Conservation (phyloP, 108 stramenopile genomes). For the Hondaea fermentalgiana region DNA sequence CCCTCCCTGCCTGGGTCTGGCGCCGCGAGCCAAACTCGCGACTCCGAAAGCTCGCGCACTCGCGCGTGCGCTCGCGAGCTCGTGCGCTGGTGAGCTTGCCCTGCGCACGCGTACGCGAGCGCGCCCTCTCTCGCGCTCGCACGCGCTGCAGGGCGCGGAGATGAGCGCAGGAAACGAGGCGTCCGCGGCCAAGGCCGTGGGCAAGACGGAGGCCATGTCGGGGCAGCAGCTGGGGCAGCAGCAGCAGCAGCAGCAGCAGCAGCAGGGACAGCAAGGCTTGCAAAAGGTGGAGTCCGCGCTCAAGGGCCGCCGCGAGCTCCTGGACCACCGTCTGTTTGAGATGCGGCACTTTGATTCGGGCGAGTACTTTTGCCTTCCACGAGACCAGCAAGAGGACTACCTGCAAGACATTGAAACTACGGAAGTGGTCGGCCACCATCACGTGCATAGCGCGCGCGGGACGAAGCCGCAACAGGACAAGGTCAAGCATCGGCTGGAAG, state of each 20-base stretch:
- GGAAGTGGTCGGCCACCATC: background rate
- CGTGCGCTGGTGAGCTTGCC: too few species aligned
- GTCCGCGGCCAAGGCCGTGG: too few species aligned
- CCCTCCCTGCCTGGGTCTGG: too few species aligned
- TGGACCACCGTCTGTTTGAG: background rate
- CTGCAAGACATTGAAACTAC: background rate
- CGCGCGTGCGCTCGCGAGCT: too few species aligned
- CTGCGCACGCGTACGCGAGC: too few species aligned
- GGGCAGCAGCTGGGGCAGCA: background rate
- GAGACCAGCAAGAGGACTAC: background rate
- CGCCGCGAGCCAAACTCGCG: too few species aligned
- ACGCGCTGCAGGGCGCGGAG: too few species aligned
- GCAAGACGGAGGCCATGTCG: too few species aligned
- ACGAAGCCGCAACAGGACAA: background rate
- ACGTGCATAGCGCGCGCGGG: background rate
- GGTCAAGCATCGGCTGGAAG: background rate
- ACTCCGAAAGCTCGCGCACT: too few species aligned
- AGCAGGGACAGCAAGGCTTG: background rate
- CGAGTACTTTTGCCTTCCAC: background rate
- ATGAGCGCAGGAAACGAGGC: too few species aligned
- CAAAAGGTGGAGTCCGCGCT: background rate
- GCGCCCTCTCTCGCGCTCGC: too few species aligned
- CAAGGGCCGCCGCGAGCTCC: background rate
- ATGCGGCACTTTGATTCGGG: background rate
- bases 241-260: too few species aligned